Conservation (phyloP, 2,329 filamentous ascomycete species). For the Fusarium sublunatum region DNA sequence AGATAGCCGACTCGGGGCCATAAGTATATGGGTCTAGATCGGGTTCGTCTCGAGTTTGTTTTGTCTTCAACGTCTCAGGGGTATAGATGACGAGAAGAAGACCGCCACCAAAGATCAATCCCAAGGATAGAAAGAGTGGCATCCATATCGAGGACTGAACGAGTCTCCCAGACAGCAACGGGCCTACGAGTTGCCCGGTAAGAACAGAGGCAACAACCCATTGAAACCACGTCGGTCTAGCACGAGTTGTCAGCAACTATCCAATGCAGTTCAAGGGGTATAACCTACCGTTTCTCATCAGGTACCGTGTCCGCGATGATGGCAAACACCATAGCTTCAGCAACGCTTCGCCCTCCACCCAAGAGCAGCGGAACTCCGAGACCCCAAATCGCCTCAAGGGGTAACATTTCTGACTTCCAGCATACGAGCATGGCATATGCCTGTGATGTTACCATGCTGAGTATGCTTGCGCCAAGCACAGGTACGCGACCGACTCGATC, state of each 20-base stretch:
- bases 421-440: conserved; percentile 36
- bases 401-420: conserved; percentile 34
- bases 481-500: conserved; percentile 43
- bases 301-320: conserved; percentile 40
- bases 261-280: neutral
- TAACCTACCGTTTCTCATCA: conserved; percentile 29
- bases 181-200: conserved; percentile 35
- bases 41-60: neutral
- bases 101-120: conserved; percentile 31
- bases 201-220: conserved; percentile 41
- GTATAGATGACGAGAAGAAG: conserved; percentile 30
- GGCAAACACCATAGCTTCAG: conserved; percentile 47
- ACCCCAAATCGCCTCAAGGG: conserved; percentile 43
- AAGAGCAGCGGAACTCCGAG: conserved; percentile 37
- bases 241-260: neutral
- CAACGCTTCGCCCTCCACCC: conserved; percentile 44
- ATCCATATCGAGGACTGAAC: conserved; percentile 34
- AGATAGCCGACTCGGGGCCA: conserved; percentile 1
- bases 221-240: conserved; percentile 44
- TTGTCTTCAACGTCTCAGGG: conserved; percentile 38
- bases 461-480: conserved; percentile 40
- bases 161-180: conserved; percentile 33
- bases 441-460: conserved; percentile 42
- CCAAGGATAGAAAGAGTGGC: conserved; percentile 38
- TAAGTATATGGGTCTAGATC: neutral